Evolutionary conservation across 108 stramenopile genomes (phyloP), one percentile per base, ranked within the genome.

Genomic region (Aurantiochytrium sp.): DNA sequence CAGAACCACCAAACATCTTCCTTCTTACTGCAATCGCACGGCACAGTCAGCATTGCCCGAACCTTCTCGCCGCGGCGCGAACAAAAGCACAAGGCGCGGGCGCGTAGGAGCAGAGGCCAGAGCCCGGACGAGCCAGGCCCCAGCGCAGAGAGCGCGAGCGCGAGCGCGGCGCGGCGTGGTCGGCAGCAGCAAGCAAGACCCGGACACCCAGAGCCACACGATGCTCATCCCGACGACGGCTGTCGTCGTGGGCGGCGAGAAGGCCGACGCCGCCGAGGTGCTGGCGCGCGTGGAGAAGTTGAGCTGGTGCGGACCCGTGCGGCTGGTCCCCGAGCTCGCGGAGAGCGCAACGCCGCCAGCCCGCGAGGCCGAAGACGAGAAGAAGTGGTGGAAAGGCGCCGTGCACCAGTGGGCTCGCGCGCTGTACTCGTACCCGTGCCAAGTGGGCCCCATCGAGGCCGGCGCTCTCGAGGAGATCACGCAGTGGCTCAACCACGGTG

Each of bases 401-500:
- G 64, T 69, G 10, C 8, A 42, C 14, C 14, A 8, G 0, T 18
- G 18, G 14, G 64, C 35, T 23, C 25, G 42, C 25, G 64, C 64
- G 25, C 42, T 69, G 64, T 69, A 42, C 42, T 69, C 64, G 64
- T 69, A 69, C 64, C 64, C 64, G 25, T 69, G 64, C 64, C 64
- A 69, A 18, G 64, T 69, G 4, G 76, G 76, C n/a, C 76, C 76
- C 49, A 23, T 83, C 18, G 19, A 8, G 43, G 76, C 76, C n/a
- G 4, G 19, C n/a, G 23, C 18, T 4, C 43, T 83, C 25, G 76
- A 83, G 49, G 76, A 47, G 28, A 53, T 83, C 49, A 53, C 51
- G 76, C 76, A 83, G 51, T 83, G 76, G 76, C 76, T 83, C 4
- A 53, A 83, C 76, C 23, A 53, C 45, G 76, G 76, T 16, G 76